Evolutionary conservation across 768 basidiomycete species (phyloP).

Genomic region (Ramaria sp.): DNA sequence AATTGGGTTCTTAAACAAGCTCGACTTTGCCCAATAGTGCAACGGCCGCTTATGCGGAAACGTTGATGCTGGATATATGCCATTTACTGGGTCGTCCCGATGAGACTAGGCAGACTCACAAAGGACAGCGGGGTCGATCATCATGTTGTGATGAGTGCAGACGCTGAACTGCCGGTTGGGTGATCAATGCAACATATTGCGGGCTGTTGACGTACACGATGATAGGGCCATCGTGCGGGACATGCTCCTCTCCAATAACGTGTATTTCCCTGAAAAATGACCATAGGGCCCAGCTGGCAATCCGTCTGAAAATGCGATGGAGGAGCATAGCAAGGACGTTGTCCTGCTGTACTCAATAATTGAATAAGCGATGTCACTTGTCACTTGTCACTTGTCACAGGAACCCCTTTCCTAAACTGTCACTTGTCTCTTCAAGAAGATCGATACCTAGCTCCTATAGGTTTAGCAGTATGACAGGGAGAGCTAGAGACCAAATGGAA

Average conservation of each 20-base stretch:
- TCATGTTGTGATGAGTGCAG: slow-evolving; percentile 92
- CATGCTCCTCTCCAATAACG: slow-evolving; percentile 80
- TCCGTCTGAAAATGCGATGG: slow-evolving; percentile 59
- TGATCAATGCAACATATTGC: background rate
- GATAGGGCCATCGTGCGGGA: slow-evolving; percentile 80
- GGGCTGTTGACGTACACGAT: slow-evolving; percentile 58
- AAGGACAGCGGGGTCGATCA: slow-evolving; percentile 74
- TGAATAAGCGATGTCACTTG: too few relatives aligned
- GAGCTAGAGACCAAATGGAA: too few relatives aligned
- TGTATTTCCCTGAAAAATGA: slow-evolving; percentile 87
- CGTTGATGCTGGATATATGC: slow-evolving; percentile 45
- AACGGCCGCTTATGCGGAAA: slow-evolving; percentile 76
- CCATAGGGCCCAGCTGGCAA: slow-evolving; percentile 65
- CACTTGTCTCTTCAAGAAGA: too few relatives aligned
- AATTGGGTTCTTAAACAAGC: slow-evolving; percentile 68
- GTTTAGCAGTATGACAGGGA: too few relatives aligned
- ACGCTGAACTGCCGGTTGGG: slow-evolving; percentile 33
- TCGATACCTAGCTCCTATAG: too few relatives aligned
- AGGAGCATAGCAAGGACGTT: slow-evolving; percentile 26
- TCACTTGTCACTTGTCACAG: too few relatives aligned
- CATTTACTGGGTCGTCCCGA: slow-evolving; percentile 15
- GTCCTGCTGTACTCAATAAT: too few relatives aligned
- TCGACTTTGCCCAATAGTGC: slow-evolving; percentile 94
- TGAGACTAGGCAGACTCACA: slow-evolving; percentile 39
- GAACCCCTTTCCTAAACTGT: too few relatives aligned